phyloP scores from a whole-genome alignment of 768 basidiomycete species.

The Naganishia vaughanmartiniae region DNA sequence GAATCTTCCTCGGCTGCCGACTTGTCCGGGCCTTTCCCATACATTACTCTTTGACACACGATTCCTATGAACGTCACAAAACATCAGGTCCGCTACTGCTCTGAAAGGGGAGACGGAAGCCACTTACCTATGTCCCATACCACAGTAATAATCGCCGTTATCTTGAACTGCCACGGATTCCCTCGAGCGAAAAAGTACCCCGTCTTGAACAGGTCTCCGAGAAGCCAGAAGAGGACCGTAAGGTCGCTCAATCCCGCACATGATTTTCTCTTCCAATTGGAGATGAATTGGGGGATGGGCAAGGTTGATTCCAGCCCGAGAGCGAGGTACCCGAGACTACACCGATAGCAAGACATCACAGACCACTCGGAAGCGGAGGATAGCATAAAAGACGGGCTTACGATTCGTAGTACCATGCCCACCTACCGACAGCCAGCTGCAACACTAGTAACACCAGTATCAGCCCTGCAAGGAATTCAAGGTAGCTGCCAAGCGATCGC shows the following conservation, averaged over 20 bases:
- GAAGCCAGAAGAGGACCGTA: conserved; percentile 40
- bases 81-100: neutral
- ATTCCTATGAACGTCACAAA: neutral
- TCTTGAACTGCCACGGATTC: conserved; percentile 47
- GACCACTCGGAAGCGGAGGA: neutral
- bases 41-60: conserved; percentile 3
- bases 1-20: neutral
- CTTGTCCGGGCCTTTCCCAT: conserved; percentile 1
- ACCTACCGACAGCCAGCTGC: conserved; percentile 45
- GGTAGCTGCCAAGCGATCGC: conserved; percentile 45
- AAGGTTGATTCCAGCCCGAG: conserved; percentile 45
- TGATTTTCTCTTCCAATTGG: conserved; percentile 46
- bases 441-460: conserved; percentile 44
- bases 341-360: neutral
- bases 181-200: conserved; percentile 48
- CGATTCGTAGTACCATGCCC: conserved; percentile 42
- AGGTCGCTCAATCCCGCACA: conserved; percentile 47
- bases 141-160: conserved; percentile 48
- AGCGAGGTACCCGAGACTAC: conserved; percentile 22
- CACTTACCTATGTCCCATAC: conserved; percentile 45
- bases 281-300: conserved; percentile 51
- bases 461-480: conserved; percentile 50
- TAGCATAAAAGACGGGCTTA: neutral
- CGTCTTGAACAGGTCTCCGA: conserved; percentile 51
- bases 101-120: neutral